Evolutionary conservation across 2,329 filamentous ascomycete species (phyloP).

Genomic region (Colletotrichum melonis): DNA sequence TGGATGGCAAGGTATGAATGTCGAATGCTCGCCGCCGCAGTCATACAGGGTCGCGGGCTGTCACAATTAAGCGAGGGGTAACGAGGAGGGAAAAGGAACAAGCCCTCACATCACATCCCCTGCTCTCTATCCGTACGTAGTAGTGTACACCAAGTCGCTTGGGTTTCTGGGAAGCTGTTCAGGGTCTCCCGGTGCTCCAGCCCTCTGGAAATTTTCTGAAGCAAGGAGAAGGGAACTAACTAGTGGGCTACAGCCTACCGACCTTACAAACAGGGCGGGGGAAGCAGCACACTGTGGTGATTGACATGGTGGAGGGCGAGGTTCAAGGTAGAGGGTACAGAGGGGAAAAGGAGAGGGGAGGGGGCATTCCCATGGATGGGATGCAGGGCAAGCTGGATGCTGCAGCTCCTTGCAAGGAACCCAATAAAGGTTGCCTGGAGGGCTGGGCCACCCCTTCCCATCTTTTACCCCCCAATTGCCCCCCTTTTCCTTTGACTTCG

Average conservation of each 20-base stretch:
- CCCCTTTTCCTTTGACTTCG: not conserved
- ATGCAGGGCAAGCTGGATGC: constrained; percentile 3
- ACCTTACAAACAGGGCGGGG: not conserved
- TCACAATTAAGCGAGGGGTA: constrained; percentile 29
- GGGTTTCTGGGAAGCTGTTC: not conserved
- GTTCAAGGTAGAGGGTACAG: not conserved
- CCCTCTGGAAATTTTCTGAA: constrained; percentile 12
- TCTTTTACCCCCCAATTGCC: not conserved
- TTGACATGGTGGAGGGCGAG: not conserved
- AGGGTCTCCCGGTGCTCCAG: constrained; percentile 12
- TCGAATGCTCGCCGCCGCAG: not conserved
- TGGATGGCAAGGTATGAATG: not conserved
- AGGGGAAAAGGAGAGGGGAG: not conserved
- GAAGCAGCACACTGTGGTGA: not conserved
- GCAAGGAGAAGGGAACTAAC: not conserved
- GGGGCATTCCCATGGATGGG: not conserved
- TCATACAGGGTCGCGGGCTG: constrained; percentile 21
- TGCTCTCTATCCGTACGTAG: not conserved
- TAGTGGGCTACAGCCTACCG: not conserved
- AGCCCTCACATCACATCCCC: not conserved
- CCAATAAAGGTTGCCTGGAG: constrained; percentile 23
- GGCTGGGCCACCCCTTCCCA: not conserved
- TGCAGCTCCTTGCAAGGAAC: constrained; percentile 3
- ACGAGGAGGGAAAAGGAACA: constrained; percentile 16
- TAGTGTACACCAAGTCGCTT: not conserved